phyloP scores from a whole-genome alignment of 2,329 filamentous ascomycete species.

The Botryotinia convoluta region DNA sequence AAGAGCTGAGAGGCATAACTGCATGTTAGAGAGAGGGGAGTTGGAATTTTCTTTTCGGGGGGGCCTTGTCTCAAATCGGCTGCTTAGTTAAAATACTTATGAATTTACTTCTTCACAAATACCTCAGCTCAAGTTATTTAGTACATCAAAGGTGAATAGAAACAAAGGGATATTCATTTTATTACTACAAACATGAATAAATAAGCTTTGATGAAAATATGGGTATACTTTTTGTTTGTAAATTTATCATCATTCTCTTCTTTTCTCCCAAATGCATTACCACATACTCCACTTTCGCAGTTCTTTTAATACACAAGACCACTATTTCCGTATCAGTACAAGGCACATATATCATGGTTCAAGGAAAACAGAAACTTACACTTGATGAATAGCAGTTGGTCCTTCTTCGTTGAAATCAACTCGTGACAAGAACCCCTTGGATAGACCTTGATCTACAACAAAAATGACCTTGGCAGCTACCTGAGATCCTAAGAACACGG shows the following conservation, averaged over 20 bases:
- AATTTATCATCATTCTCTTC: constrained; percentile 10
- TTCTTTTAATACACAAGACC: constrained; percentile 20
- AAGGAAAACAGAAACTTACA: constrained; percentile 32
- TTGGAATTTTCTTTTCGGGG: neutral
- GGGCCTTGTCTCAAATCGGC: neutral
- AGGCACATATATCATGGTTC: neutral
- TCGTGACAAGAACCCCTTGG: constrained; percentile 66
- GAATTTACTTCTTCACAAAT: neutral
- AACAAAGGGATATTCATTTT: neutral
- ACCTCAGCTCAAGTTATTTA: neutral
- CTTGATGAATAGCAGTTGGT: constrained; percentile 39
- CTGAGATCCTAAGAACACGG: constrained; percentile 67
- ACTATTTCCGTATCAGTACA: constrained; percentile 4
- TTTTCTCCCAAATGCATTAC: constrained; percentile 1
- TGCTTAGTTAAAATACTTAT: neutral
- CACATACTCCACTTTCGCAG: neutral
- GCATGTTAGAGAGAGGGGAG: neutral
- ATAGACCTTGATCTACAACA: constrained; percentile 59
- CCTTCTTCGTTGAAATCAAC: constrained; percentile 41
- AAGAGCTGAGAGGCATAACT: neutral
- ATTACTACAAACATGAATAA: constrained; percentile 5
- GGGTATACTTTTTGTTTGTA: constrained; percentile 17
- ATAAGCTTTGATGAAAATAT: neutral
- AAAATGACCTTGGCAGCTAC: constrained; percentile 71
- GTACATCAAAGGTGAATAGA: neutral